phyloP scores from a whole-genome alignment of 2,329 filamentous ascomycete genomes.

The Botrytis aclada region DNA sequence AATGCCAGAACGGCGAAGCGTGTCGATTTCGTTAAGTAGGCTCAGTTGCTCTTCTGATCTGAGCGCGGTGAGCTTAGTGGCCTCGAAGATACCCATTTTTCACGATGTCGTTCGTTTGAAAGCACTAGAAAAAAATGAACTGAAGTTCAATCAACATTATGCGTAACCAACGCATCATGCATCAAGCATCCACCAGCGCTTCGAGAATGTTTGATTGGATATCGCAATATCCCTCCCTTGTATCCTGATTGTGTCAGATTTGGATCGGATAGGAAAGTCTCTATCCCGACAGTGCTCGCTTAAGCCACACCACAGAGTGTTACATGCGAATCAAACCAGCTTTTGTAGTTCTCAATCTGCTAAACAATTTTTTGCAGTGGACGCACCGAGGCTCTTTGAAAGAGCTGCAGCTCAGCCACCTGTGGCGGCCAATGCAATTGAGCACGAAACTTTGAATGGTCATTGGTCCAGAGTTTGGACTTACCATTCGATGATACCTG shows the following conservation, averaged over 20 bases:
- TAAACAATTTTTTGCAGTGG: not conserved
- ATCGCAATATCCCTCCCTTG: not conserved
- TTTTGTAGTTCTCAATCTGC: not conserved
- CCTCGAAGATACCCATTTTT: not conserved
- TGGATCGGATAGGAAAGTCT: not conserved
- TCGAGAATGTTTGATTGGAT: not conserved
- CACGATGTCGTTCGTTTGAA: not conserved
- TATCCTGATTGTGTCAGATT: not conserved
- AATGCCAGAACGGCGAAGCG: not conserved
- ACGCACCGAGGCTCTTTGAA: not conserved
- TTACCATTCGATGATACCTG: not conserved
- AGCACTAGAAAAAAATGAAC: not conserved
- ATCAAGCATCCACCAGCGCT: not conserved
- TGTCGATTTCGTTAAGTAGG: not conserved
- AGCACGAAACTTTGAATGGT: not conserved
- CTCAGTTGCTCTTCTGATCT: not conserved
- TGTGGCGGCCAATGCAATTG: not conserved
- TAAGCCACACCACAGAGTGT: not conserved
- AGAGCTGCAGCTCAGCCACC: not conserved
- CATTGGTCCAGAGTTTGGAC: not conserved
- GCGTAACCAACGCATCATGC: not conserved
- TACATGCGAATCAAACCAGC: not conserved
- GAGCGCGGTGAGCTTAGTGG: not conserved
- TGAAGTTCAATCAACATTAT: not conserved
- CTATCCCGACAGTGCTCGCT: not conserved